phyloP scores from a whole-genome alignment of 768 basidiomycete genomes.

The Brasilioporus rufonigricans region DNA sequence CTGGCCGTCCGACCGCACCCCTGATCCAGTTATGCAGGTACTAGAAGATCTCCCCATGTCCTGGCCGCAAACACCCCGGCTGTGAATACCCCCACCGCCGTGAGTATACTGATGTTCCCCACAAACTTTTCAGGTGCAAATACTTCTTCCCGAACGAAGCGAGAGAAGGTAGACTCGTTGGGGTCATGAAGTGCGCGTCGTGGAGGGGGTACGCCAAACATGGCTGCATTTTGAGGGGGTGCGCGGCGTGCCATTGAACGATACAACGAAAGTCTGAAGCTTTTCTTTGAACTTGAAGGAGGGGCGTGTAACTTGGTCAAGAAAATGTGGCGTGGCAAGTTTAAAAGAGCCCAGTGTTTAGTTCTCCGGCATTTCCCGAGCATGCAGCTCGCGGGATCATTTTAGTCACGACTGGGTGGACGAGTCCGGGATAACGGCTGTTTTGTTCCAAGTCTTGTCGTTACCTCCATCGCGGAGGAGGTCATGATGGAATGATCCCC shows the following conservation, averaged over 20 bases:
- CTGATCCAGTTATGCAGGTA: slow-evolving; percentile 47
- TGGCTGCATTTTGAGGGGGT: slow-evolving; percentile 52
- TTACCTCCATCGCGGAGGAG: no score
- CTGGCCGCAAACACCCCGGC: slow-evolving; percentile 70
- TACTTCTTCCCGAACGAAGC: slow-evolving; percentile 57
- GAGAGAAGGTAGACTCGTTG: slow-evolving; percentile 61
- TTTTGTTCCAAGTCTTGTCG: no score
- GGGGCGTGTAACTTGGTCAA: neutral
- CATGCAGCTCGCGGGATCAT: slow-evolving; percentile 1
- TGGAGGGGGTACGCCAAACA: slow-evolving; percentile 47
- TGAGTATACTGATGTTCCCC: slow-evolving; percentile 71
- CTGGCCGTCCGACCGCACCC: neutral
- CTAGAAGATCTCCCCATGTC: slow-evolving; percentile 76
- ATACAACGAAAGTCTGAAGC: neutral
- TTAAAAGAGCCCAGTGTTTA: no score
- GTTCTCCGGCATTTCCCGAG: slow-evolving; percentile 17
- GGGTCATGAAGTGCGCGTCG: slow-evolving; percentile 47
- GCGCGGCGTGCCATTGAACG: slow-evolving; percentile 66
- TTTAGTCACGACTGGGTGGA: neutral
- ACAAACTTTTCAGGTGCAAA: slow-evolving; percentile 69
- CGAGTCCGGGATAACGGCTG: no score
- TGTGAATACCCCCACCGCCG: slow-evolving; percentile 63
- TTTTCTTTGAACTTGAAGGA: no score
- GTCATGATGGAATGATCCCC: no score
- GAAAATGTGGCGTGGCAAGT: slow-evolving; percentile 1